Evolutionary conservation across 345 rosid species (phyloP).

Genomic region (Corchorus capsularis): DNA sequence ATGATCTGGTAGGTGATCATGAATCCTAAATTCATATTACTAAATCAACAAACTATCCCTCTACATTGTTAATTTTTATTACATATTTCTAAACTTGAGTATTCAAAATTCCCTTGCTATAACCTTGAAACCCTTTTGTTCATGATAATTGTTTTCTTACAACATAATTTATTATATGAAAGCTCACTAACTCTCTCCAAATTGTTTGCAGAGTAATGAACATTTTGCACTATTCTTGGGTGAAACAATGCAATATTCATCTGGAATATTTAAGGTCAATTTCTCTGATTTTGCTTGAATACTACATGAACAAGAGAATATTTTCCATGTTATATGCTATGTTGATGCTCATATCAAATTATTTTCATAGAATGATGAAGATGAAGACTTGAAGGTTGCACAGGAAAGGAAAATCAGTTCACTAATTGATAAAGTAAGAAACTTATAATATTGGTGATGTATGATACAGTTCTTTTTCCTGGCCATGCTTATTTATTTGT

Average conservation of each 20-base stretch:
- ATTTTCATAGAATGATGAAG: constrained; percentile 37
- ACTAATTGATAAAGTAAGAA: constrained; percentile 63
- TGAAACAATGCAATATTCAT: constrained; percentile 83
- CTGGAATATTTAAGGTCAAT: constrained; percentile 72
- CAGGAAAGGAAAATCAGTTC: constrained; percentile 69
- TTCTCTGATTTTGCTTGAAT: background rate
- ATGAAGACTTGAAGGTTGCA: constrained; percentile 66
- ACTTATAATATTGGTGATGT: background rate
- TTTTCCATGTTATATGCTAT: background rate
- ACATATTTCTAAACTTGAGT: no score
- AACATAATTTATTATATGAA: no score
- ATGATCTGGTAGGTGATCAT: constrained; percentile 67
- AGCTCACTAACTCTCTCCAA: background rate
- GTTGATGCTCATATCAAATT: background rate
- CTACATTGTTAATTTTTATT: no score
- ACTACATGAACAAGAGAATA: background rate
- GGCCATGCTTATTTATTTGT: background rate
- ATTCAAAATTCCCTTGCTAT: no score
- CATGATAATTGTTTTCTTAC: background rate
- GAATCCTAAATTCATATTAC: no score
- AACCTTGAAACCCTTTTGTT: background rate
- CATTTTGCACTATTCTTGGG: constrained; percentile 69
- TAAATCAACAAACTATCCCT: no score
- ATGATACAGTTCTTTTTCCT: background rate
- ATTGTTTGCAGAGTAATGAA: constrained; percentile 63